Conservation (phyloP, 306 rosid species). For the Lupinus albus region DNA sequence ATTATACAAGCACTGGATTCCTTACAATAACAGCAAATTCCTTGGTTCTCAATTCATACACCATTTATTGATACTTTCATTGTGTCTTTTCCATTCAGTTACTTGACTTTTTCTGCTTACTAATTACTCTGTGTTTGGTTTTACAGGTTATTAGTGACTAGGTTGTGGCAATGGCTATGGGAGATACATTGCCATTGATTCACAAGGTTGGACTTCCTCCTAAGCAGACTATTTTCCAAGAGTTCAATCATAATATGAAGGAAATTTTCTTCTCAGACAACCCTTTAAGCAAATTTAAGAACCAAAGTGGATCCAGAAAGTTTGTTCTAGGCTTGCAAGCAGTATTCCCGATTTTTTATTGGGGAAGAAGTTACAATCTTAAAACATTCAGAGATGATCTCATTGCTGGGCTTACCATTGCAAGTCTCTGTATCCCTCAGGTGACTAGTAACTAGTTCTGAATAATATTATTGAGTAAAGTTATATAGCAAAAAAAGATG, state of each 20-base stretch:
- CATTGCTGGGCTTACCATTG: slow-evolving; percentile 73
- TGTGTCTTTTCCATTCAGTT: slow-evolving; percentile 15
- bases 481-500: no score
- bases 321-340: slow-evolving; percentile 49
- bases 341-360: slow-evolving; percentile 60
- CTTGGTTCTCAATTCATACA: background rate
- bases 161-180: slow-evolving; percentile 14
- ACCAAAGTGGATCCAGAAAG: slow-evolving; percentile 43
- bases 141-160: slow-evolving; percentile 37
- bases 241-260: slow-evolving; percentile 36
- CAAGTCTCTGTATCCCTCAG: slow-evolving; percentile 88
- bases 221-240: slow-evolving; percentile 43
- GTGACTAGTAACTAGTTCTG: slow-evolving; percentile 22
- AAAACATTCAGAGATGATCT: slow-evolving; percentile 58
- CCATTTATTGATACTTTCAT: slow-evolving; percentile 33
- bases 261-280: slow-evolving; percentile 56
- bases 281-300: slow-evolving; percentile 54
- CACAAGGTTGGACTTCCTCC: slow-evolving; percentile 52
- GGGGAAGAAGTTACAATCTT: slow-evolving; percentile 57
- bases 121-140: background rate
- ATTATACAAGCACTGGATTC: slow-evolving; percentile 35
- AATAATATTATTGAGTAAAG: no score
- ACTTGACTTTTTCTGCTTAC: slow-evolving; percentile 13
- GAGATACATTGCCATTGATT: slow-evolving; percentile 21
- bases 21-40: background rate